Conservation (phyloP, 257 asterid species). For the Solanum dulcamara region DNA sequence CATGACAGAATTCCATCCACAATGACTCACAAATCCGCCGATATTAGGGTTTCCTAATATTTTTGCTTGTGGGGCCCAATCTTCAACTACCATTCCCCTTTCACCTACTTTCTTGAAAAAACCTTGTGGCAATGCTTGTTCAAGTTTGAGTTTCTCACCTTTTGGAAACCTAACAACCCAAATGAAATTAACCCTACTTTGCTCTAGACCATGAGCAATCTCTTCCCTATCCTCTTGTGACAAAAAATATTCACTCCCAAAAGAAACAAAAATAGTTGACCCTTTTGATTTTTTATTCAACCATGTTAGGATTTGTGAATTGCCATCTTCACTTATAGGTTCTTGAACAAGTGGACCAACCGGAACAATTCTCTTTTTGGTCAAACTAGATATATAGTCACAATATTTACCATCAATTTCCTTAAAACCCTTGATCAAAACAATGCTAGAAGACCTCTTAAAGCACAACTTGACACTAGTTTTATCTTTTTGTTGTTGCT, state of each 20-base stretch:
- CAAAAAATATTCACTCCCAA: conserved; percentile 19
- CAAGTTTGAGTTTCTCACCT: conserved; percentile 4
- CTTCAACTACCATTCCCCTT: conserved; percentile 10
- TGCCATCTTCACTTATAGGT: not conserved
- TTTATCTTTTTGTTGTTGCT: not conserved
- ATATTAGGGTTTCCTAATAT: conserved; percentile 11
- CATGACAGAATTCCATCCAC: conserved; percentile 17
- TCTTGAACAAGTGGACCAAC: conserved; percentile 17
- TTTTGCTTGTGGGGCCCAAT: conserved; percentile 17
- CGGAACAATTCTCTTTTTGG: not conserved
- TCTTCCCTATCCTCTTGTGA: conserved; percentile 5
- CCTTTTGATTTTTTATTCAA: conserved; percentile 7
- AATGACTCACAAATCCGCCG: conserved; percentile 13
- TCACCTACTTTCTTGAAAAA: conserved; percentile 5
- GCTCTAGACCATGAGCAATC: conserved; percentile 14
- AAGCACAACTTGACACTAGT: not conserved
- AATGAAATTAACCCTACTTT: conserved; percentile 11
- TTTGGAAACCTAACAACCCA: conserved; percentile 20
- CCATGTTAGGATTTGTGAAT: conserved; percentile 6
- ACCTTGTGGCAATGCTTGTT: conserved; percentile 13
- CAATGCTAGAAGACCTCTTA: not conserved
- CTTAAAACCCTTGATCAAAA: conserved; percentile 8
- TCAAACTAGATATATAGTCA: not conserved
- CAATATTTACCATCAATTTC: conserved; percentile 11
- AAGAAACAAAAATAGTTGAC: conserved; percentile 10